Evolutionary conservation across 495 filamentous ascomycete genomes (phyloP).

Genomic region (Xylaria nigripes): DNA sequence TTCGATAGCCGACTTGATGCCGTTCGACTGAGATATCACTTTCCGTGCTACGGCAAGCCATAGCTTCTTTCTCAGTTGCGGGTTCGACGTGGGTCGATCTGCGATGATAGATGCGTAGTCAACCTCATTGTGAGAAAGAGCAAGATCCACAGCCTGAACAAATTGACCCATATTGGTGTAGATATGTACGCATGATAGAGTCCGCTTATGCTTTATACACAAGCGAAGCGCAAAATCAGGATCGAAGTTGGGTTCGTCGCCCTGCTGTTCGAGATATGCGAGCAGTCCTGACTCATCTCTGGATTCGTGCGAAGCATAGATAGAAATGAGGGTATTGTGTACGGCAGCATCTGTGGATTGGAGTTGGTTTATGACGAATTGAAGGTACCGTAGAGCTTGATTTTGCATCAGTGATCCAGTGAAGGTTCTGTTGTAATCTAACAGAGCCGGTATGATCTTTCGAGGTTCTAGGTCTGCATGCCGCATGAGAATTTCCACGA

Average conservation of each 20-base stretch:
- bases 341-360: constrained; percentile 79
- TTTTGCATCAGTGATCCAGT: constrained; percentile 60
- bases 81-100: constrained; percentile 72
- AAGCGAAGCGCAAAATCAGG: constrained; percentile 94
- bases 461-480: constrained; percentile 81
- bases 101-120: constrained; percentile 83
- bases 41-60: constrained; percentile 92
- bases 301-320: constrained; percentile 81
- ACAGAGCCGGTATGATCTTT: constrained; percentile 81
- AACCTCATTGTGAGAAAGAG: constrained; percentile 77
- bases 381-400: constrained; percentile 89
- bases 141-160: constrained; percentile 82
- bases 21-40: constrained; percentile 73
- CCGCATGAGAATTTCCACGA: constrained; percentile 90
- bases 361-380: constrained; percentile 84
- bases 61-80: constrained; percentile 79
- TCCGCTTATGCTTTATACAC: constrained; percentile 86
- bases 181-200: constrained; percentile 90
- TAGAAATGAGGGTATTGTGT: constrained; percentile 93
- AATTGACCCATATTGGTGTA: constrained; percentile 94
- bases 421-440: constrained; percentile 82
- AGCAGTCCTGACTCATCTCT: constrained; percentile 76
- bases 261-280: constrained; percentile 73
- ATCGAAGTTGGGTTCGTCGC: constrained; percentile 67
- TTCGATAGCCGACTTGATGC: constrained; percentile 91